Base-by-base conservation (phyloP, 345 rosid genomes). In the Rhodamnia argentea region DNA sequence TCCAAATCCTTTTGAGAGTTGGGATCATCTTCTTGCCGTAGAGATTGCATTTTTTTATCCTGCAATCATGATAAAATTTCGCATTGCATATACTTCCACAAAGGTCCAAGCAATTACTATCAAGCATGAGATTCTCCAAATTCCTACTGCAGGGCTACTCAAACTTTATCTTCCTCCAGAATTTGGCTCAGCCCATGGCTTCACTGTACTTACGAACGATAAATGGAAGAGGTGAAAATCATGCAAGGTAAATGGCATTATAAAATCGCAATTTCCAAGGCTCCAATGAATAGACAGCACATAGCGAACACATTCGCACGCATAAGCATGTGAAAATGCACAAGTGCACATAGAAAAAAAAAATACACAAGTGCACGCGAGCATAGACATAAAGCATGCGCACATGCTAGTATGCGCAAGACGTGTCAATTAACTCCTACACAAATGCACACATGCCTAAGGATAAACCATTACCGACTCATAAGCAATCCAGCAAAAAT, bases 21-120 rank as follows among this genome's bases (percentile, higher is more conserved):
- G 6, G 94, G 91, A 90, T 93, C 92, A 85, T 89, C 93, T 92
- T 89, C 93, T 85, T 89, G 86, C 86, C 84, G 87, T 84, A 94
- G 75, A 60, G 89, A 91, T 44, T 82, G 86, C 87, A 51, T 27
- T 78, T 91, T 95, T 86, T 92, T 94, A 74, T 89, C 91, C 99
- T 96, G 93, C 88, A 83, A 74, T 87, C 26, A 85, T 47, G 85
- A 52, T 86, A 42, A 59, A 56, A 54, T 62, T 53, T 27, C 57
- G 11, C 29, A 52, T 18, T 13, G 3, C 24, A 51, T 44, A 83
- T 37, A 83, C 15, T 51, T 53, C 82, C 27, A 26, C 40, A 29
- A 27, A 83, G 58, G 42, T 83, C 84, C 42, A n/a, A 52, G 58
- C 58, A 53, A 83, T 27, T 52, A 53, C 81, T 18, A 70, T 37